These are phyloP conservation scores for Talaromyces rugulosus DNA, from an alignment of 2,329 filamentous ascomycete genomes.

Conservation along the genomic window DNA sequence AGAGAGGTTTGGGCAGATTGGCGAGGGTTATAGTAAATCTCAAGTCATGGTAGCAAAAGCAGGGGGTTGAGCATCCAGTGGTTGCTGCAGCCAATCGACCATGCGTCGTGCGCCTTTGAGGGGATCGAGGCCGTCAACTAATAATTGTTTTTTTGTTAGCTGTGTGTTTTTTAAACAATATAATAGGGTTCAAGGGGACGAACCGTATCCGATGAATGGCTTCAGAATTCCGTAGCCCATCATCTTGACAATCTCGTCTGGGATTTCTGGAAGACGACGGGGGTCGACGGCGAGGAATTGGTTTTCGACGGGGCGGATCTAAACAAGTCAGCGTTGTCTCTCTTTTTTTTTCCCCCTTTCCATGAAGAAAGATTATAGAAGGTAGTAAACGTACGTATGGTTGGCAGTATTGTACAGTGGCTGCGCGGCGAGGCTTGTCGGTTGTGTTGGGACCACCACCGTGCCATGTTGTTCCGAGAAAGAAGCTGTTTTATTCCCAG, in stretches of 20 bases:
- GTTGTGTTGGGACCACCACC: conserved; percentile 34
- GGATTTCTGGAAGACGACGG: conserved; percentile 24
- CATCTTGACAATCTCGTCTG: conserved; percentile 27
- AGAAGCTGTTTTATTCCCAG: conserved; percentile 8
- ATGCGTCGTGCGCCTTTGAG: conserved; percentile 23
- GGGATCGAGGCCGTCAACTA: conserved; percentile 26
- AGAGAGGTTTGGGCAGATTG: neutral
- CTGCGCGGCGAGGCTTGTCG: conserved; percentile 25
- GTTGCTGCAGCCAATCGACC: conserved; percentile 25
- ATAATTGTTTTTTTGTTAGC: neutral
- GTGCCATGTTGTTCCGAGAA: conserved; percentile 36
- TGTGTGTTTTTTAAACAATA: neutral
- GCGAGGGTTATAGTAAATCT: neutral
- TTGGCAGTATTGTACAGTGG: conserved; percentile 41
- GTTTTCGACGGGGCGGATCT: conserved; percentile 30
- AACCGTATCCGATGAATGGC: conserved; percentile 30
- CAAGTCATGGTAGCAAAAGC: conserved; percentile 19
- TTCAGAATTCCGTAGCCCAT: conserved; percentile 30
- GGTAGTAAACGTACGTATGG: conserved; percentile 24
- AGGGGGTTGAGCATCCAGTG: conserved; percentile 23
- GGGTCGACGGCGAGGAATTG: conserved; percentile 30
- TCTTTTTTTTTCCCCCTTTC: neutral
- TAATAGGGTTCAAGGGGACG: neutral
- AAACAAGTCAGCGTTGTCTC: conserved; percentile 3
- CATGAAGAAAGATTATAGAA: too few species aligned